Evolutionary conservation across 2,329 filamentous ascomycete genomes (phyloP), one percentile per base, ranked within the genome.

Genomic region (Zelopaecilomyces penicillatus): DNA sequence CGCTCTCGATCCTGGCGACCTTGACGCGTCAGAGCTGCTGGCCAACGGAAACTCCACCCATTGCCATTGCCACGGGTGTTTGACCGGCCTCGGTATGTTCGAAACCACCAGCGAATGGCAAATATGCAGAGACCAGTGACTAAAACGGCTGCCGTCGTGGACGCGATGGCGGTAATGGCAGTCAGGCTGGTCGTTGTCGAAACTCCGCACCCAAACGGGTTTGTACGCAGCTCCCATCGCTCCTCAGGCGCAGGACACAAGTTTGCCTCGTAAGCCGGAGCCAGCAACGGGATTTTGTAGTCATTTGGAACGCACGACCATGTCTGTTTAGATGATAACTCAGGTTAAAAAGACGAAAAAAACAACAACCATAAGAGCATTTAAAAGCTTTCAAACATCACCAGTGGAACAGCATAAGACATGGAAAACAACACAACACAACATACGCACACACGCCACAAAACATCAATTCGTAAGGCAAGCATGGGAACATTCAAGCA

Each of bases 261-360:
- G 41, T 71, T 57, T 35, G 69, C 61, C 45, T 76, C 63, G 53
- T 65, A 71, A 3, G 70, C 67, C 2, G 75, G 76, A 2, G 74
- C 74, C 11, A 79, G 60, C 30, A 74, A 54, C 1, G 66, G 71
- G 7, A 76, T 55, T 1, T 49, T 44, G 45, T 70, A 57, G 11
- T 63, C 59, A 48, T 77, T 78, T 26, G 76, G 75, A 2, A 78
- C 69, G 54, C 76, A 80, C 1, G 71, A 68, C 58, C 68, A 73
- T 4, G 74, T 73, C 74, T 76, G 45, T 10, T 26, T 19, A 41
- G 10, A 11, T 31, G 32, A 33, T 11, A 4, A 35, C 12, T 28
- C n/a, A 41, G 10, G 34, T 27, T 41, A 30, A n/a, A 30, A 11
- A 33, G 38, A 27, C 43, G 27, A 11, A 9, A 12, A 36, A 31